Evolutionary conservation across 2,329 filamentous ascomycete species (phyloP), one percentile per base, ranked within the genome.

Genomic region (Gliomastix tumulicola): DNA sequence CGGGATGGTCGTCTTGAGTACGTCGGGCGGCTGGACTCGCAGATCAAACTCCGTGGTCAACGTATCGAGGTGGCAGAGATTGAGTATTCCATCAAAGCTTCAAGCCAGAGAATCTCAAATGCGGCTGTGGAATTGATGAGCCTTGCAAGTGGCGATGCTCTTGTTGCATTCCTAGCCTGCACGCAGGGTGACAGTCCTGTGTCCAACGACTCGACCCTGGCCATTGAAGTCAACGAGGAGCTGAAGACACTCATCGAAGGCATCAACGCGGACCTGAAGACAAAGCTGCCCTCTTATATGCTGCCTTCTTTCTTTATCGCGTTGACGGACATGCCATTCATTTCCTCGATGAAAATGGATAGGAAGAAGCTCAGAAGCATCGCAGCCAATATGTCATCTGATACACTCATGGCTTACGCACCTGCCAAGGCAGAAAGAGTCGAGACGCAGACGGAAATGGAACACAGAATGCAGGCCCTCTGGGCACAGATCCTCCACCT

Each of bases 21-120:
- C 35, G 43, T 68, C 35, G 69, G 68, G 34, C 56, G 71, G 22
- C 68, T 68, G 42, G 71, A 76, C 45, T 59, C 58, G 1, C 71
- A 76, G 48, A 60, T 75, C 30, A 76, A 76, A 46, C 49, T 76
- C 12, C 60, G 64, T 20, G 76, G 76, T 31, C 74, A 64, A 38
- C 49, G 70, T 37, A 56, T 71, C 39, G 76, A 68, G 50, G 55
- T 68, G 7, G 35, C 76, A 2, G 88, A 94, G 51, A 82, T 28
- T 28, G 25, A 28, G 17, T 28, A 28, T 2, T 16, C 11, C 7
- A 28, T n/a, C 7, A 5, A 32, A 32, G 2, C 7, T n/a, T 16
- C 16, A 6, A 32, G n/a, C n/a, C 13, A 17, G n/a, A 32, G 30
- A 15, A 16, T 16, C 17, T 13, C n/a, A 16, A 28, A 28, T 28